Evolutionary conservation across 805 yeast genomes (phyloP).

Genomic region (Ogataea trehalophila): DNA sequence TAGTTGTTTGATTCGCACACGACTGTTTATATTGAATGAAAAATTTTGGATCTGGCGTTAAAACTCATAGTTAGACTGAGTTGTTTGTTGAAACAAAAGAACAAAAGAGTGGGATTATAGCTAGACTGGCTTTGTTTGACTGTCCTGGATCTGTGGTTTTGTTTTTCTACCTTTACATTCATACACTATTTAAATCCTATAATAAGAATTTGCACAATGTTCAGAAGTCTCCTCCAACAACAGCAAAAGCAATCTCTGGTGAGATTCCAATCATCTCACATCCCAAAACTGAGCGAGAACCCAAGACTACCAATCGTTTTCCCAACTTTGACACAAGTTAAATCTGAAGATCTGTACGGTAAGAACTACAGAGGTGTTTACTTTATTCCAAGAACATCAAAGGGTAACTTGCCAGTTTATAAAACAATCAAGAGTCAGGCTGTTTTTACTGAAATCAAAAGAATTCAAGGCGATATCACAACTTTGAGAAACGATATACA

Average conservation of each 20-base stretch:
- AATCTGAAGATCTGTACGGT: slow-evolving; percentile 20
- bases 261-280: slow-evolving; percentile 14
- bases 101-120: no score
- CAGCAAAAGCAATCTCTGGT: slow-evolving; percentile 1
- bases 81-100: no score
- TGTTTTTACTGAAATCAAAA: slow-evolving; percentile 68
- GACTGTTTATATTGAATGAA: no score
- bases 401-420: slow-evolving; percentile 80
- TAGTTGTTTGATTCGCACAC: no score
- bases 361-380: slow-evolving; percentile 37
- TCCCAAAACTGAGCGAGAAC: slow-evolving; percentile 6
- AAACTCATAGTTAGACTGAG: no score
- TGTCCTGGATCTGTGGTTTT: not conserved
- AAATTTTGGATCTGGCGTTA: no score
- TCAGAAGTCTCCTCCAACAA: slow-evolving; percentile 1
- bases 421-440: slow-evolving; percentile 58
- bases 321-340: slow-evolving; percentile 23
- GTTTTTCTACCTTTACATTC: not conserved
- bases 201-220: not conserved
- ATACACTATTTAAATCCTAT: not conserved
- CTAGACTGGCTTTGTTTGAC: no score
- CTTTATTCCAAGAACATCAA: slow-evolving; percentile 44
- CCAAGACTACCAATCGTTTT: slow-evolving; percentile 17
- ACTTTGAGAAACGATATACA: slow-evolving; percentile 66
- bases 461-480: slow-evolving; percentile 61